A percentile compares a stretch with the other conserved stretches of the same genome.
Evolutionary conservation across 2,329 filamentous ascomycete genomes (phyloP).

Genomic region (Bipolaris bicolor): DNA sequence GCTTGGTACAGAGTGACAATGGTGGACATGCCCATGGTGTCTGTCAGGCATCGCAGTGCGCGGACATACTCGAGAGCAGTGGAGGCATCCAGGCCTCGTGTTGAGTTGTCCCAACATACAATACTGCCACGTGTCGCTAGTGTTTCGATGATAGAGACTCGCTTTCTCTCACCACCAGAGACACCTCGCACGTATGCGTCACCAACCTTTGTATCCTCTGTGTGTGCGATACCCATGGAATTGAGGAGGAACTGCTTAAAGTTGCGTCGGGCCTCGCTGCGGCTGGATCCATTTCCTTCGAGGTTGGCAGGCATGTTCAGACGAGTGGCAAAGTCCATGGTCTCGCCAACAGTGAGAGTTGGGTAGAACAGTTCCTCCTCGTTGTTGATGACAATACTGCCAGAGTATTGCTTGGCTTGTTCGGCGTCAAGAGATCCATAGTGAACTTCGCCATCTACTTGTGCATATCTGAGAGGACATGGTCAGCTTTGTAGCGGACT

Average conservation of each 20-base stretch:
- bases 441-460: conserved; percentile 66
- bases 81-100: conserved; percentile 44
- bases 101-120: conserved; percentile 57
- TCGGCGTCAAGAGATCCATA: conserved; percentile 66
- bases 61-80: conserved; percentile 62
- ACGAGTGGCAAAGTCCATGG: conserved; percentile 62
- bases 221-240: conserved; percentile 56
- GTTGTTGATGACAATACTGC: conserved; percentile 72
- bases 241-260: conserved; percentile 62
- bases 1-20: conserved; percentile 64
- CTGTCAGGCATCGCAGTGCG: conserved; percentile 57
- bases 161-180: conserved; percentile 71
- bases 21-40: conserved; percentile 57
- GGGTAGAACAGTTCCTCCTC: conserved; percentile 62
- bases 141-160: conserved; percentile 71
- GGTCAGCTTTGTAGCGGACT: conserved; percentile 34
- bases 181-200: conserved; percentile 71
- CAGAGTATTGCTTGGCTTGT: conserved; percentile 77
- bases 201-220: conserved; percentile 69
- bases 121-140: conserved; percentile 65
- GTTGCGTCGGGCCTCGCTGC: conserved; percentile 56
- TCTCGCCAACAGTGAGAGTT: conserved; percentile 58
- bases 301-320: conserved; percentile 65
- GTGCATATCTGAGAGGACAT: conserved; percentile 50
- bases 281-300: conserved; percentile 52